phyloP scores from a whole-genome alignment of 306 rosid species.

The Castanospermum australe region DNA sequence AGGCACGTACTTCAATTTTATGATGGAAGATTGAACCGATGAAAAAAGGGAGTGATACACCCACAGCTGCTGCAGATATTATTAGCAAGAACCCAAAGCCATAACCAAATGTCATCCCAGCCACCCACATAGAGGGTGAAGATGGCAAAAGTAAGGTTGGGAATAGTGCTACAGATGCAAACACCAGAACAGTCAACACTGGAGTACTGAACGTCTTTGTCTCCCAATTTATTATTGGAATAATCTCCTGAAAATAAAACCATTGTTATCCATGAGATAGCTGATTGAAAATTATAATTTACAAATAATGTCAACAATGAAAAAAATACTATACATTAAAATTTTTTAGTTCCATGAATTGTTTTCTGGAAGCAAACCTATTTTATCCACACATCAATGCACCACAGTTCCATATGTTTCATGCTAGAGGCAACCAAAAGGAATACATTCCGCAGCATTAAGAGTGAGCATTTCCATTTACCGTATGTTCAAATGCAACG shows the following conservation, averaged over 20 bases:
- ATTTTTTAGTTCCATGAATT: neutral
- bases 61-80: slow-evolving; percentile 67
- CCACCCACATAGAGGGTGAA: slow-evolving; percentile 97
- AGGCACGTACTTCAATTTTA: slow-evolving; percentile 66
- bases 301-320: neutral
- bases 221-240: slow-evolving; percentile 89
- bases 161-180: slow-evolving; percentile 83
- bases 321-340: neutral
- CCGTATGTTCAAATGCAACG: neutral
- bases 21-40: slow-evolving; percentile 74
- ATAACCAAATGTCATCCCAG: slow-evolving; percentile 97
- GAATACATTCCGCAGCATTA: neutral
- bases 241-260: slow-evolving; percentile 67
- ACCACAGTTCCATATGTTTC: neutral
- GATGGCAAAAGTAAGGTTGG: slow-evolving; percentile 83
- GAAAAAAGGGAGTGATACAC: slow-evolving; percentile 91
- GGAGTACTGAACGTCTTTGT: slow-evolving; percentile 71
- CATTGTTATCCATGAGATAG: slow-evolving; percentile 1
- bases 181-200: slow-evolving; percentile 64
- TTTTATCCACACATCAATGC: neutral
- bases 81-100: slow-evolving; percentile 89
- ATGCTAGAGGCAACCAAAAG: neutral
- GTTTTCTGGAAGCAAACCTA: neutral
- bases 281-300: neutral
- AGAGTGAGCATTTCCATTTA: neutral